Conservation (phyloP, 345 rosid species). For the Populus nigra region DNA sequence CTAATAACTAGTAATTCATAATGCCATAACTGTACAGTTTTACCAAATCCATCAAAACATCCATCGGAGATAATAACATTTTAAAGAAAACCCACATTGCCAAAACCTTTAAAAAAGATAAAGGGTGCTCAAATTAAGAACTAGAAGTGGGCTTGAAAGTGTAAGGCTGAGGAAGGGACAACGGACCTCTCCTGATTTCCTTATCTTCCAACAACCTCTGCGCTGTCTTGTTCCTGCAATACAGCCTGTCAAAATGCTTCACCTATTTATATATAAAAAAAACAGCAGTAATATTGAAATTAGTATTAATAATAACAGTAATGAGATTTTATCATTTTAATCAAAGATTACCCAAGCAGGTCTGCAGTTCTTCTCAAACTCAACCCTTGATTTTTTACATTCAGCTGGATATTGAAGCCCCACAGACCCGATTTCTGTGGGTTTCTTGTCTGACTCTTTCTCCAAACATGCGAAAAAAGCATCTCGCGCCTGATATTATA, state of each 20-base stretch:
- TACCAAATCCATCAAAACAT: not conserved
- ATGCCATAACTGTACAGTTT: not conserved
- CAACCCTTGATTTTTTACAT: constrained; percentile 54
- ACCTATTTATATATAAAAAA: constrained; percentile 36
- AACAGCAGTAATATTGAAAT: not conserved
- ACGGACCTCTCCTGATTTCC: constrained; percentile 68
- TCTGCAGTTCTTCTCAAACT: constrained; percentile 47
- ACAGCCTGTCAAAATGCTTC: constrained; percentile 82
- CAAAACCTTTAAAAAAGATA: constrained; percentile 3
- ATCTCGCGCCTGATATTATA: constrained; percentile 55
- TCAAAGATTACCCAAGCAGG: constrained; percentile 62
- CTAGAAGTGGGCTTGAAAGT: constrained; percentile 63
- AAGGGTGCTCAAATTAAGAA: constrained; percentile 2
- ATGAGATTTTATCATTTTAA: not conserved
- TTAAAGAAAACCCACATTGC: not conserved
- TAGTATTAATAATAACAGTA: no score
- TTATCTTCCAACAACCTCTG: constrained; percentile 68
- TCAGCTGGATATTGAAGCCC: constrained; percentile 72
- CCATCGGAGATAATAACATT: not conserved
- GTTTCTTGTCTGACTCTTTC: constrained; percentile 64
- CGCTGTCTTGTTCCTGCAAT: constrained; percentile 66
- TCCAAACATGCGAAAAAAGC: constrained; percentile 72
- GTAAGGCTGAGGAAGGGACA: constrained; percentile 73
- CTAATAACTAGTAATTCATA: not conserved
- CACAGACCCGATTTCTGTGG: constrained; percentile 68